Conservation (phyloP, 1,139 yeast genomes). For the Pichia sp. region DNA sequence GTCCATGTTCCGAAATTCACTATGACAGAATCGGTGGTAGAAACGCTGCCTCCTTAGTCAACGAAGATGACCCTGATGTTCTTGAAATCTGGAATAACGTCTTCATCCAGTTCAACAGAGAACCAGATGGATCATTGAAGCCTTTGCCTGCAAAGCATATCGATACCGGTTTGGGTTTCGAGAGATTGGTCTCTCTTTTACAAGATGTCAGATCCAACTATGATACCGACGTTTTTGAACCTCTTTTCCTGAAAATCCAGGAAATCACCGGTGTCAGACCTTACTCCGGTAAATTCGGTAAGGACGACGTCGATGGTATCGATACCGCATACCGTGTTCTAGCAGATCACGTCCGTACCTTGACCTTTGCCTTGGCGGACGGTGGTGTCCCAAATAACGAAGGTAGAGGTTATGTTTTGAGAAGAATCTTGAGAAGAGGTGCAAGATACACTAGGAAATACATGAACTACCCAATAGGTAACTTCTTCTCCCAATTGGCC, state of each 20-base stretch:
- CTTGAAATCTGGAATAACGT: slow-evolving; percentile 97
- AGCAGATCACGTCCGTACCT: slow-evolving; percentile 97
- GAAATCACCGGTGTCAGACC: slow-evolving; percentile 91
- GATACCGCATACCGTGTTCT: slow-evolving; percentile 97
- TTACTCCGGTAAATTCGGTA: slow-evolving; percentile 88
- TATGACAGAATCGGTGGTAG: slow-evolving; percentile 98
- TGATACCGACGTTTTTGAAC: slow-evolving; percentile 94
- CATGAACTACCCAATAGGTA: slow-evolving; percentile 92
- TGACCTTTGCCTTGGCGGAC: slow-evolving; percentile 92
- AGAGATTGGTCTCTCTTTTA: slow-evolving; percentile 88
- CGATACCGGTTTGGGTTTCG: slow-evolving; percentile 98
- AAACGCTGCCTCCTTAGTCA: slow-evolving; percentile 84
- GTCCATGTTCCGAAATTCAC: slow-evolving; percentile 97
- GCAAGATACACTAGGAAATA: slow-evolving; percentile 95
- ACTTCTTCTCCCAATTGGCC: slow-evolving; percentile 84
- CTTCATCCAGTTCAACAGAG: slow-evolving; percentile 94
- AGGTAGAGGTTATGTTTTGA: slow-evolving; percentile 96
- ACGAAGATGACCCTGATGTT: slow-evolving; percentile 96
- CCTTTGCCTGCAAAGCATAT: slow-evolving; percentile 89
- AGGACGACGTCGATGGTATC: slow-evolving; percentile 86
- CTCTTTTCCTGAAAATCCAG: slow-evolving; percentile 77
- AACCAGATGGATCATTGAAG: slow-evolving; percentile 74
- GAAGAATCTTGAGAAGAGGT: slow-evolving; percentile 97
- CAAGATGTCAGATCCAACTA: slow-evolving; percentile 90
- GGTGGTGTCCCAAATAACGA: slow-evolving; percentile 99